phyloP scores from a whole-genome alignment of 441 rosid species.

The Macaranga tanarius region DNA sequence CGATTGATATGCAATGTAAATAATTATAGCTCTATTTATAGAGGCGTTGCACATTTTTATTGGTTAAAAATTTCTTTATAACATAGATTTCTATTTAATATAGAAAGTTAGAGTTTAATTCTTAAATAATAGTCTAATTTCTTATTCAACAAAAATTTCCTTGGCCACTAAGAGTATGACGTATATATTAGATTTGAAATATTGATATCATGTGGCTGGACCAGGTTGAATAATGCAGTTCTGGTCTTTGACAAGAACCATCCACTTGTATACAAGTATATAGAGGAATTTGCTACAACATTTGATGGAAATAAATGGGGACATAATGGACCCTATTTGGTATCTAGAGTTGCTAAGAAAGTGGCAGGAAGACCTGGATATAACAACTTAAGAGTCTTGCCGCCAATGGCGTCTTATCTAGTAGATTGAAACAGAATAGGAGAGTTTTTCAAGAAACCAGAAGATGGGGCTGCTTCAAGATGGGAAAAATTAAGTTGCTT shows the following conservation, averaged over 20 bases:
- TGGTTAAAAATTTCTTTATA: too few species aligned
- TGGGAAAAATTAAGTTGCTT: slow-evolving; percentile 43
- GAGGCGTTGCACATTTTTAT: too few species aligned
- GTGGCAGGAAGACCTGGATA: slow-evolving; percentile 39
- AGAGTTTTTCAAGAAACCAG: slow-evolving; percentile 48
- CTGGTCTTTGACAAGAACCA: slow-evolving; percentile 67
- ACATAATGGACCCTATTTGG: slow-evolving; percentile 78
- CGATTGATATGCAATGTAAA: too few species aligned
- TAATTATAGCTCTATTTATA: too few species aligned
- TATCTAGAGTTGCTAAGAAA: slow-evolving; percentile 58
- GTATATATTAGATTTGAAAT: too few species aligned
- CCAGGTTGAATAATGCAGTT: slow-evolving; percentile 74
- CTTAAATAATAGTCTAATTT: too few species aligned
- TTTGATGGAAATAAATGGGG: slow-evolving; percentile 91
- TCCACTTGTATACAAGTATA: slow-evolving; percentile 57
- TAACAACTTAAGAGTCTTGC: slow-evolving; percentile 50
- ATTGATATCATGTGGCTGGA: too few species aligned
- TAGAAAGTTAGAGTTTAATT: too few species aligned
- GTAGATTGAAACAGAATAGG: slow-evolving; percentile 61
- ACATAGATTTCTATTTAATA: too few species aligned
- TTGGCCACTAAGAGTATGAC: too few species aligned
- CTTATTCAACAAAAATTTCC: too few species aligned
- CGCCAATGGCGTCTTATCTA: slow-evolving; percentile 69
- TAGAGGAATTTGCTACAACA: slow-evolving; percentile 67
- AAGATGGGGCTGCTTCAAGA: slow-evolving; percentile 30